Percentiles rank a stretch among this genome's conserved stretches.
phyloP scores from a whole-genome alignment of 257 asterid species.

The Plantago ovata region DNA sequence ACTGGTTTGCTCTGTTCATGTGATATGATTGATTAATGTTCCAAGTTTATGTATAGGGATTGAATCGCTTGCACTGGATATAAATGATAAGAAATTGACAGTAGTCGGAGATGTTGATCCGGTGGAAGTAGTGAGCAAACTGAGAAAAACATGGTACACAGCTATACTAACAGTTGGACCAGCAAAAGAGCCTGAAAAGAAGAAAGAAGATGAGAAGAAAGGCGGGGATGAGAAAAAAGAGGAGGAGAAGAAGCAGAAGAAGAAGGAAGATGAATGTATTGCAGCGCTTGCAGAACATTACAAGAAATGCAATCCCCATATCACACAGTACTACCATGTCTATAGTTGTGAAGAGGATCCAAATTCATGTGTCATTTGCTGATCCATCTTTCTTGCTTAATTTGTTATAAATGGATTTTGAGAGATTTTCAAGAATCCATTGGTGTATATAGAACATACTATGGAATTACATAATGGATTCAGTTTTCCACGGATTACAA shows the following conservation, averaged over 20 bases:
- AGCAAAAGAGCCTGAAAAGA: slow-evolving; percentile 47
- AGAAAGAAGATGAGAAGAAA: slow-evolving; percentile 29
- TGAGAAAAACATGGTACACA: slow-evolving; percentile 41
- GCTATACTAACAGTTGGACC: slow-evolving; percentile 52
- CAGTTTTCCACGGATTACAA: no score
- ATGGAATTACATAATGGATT: no score
- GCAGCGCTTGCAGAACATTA: slow-evolving; percentile 27
- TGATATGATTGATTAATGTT: no score
- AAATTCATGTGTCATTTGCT: slow-evolving; percentile 41
- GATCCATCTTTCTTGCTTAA: neutral
- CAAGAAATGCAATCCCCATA: slow-evolving; percentile 27
- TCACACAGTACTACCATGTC: slow-evolving; percentile 28
- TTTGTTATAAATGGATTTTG: neutral
- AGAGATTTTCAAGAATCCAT: neutral
- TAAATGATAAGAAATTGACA: slow-evolving; percentile 49
- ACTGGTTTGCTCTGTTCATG: no score
- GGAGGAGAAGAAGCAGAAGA: slow-evolving; percentile 13
- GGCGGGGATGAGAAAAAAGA: slow-evolving; percentile 18
- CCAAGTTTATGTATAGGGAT: slow-evolving; percentile 26
- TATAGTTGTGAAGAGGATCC: slow-evolving; percentile 46
- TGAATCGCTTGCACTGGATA: slow-evolving; percentile 46
- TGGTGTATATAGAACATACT: no score
- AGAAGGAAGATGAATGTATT: slow-evolving; percentile 24
- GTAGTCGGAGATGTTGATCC: slow-evolving; percentile 54
- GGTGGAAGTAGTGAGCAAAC: slow-evolving; percentile 36